Evolutionary conservation across 441 rosid genomes (phyloP), one percentile per base, ranked within the genome.

Genomic region (Syzygium syzygioides): DNA sequence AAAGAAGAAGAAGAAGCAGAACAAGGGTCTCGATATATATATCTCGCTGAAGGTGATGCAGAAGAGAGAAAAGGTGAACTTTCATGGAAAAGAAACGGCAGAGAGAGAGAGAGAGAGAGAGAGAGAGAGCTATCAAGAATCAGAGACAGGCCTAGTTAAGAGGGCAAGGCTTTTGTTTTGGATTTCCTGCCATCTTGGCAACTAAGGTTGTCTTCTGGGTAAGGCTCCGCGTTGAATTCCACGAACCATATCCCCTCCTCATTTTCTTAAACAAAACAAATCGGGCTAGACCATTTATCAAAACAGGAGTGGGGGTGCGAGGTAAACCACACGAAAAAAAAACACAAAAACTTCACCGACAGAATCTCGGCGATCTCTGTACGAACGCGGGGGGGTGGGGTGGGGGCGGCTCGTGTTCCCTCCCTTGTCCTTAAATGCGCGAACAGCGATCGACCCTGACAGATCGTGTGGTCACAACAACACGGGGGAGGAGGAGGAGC

Each of bases 221-320:
- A 18, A 88, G 90, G 87, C 84, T 80, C 90, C 93, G 92, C 92
- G 93, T 91, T 87, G 90, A 86, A 84, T 84, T 68, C 86, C 57
- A 80, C 34, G 87, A 87, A 84, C 20, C 32, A n/a, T 57, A 56
- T 28, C 15, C 11, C 59, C 7, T 5, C 59, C 7, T 5, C 68
- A 14, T 37, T 23, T 32, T n/a, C 12, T 25, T 52, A 53, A 3
- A 41, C 3, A 19, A 19, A 20, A 48, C 20, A 34, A 76, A 41
- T 23, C 52, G 17, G n/a, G 48, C 48, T 12, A 76, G 23, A 45
- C 48, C 48, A 45, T 45, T 41, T 23, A 76, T 76, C 41, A 32
- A 66, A 20, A 17, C 76, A 85, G 19, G 41, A 80, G 18, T 55
- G 89, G 86, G 28, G 1, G n/a, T 3, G 14, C 14, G 48, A 45